Evolutionary conservation across 169 alveolate species (phyloP), one percentile per base, ranked within the genome.

Genomic region (Plasmodium billcollinsi): DNA sequence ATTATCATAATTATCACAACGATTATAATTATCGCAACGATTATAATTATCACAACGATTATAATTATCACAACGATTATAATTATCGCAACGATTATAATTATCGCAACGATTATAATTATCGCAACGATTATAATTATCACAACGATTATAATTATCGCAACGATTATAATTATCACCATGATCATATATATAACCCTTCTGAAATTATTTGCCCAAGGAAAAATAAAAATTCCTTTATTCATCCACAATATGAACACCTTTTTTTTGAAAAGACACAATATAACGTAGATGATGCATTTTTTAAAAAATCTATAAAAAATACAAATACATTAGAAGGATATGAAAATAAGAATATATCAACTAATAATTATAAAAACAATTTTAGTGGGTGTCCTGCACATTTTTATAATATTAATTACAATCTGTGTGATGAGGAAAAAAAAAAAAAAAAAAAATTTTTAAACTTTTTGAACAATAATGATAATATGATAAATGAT

Each of bases 381-480:
- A 66, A 24, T 2, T 14, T 26, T 14, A 73, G 3, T 9, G n/a
- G 7, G 9, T 43, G 29, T 18, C 62, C 12, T 2, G 49, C 24
- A 61, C 71, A 74, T 24, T 5, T 61, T 2, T 2, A 58, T 9
- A 56, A 6, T 56, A 5, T 52, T 65, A 65, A 65, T 65, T 6
- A 66, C 15, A 33, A 66, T 24, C 14, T n/a, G 18, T 11, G 18
- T n/a, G 58, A 54, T 2, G 43, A 14, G 0, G 11, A 14, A 52
- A 49, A 54, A 8, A 56, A 26, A 8, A 49, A 85, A 61, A 86
- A 74, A 43, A 29, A 74, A 43, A 18, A 58, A 0, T 61, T 74
- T 62, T 61, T 74, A 62, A 74, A 74, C 12, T 0, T 15, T 4
- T 74, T 74, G 45, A 74, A 74, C 12, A 52, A 54, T 54, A 56